Conservation (phyloP, 73 alveolate species). For the Stentor roeselii region DNA sequence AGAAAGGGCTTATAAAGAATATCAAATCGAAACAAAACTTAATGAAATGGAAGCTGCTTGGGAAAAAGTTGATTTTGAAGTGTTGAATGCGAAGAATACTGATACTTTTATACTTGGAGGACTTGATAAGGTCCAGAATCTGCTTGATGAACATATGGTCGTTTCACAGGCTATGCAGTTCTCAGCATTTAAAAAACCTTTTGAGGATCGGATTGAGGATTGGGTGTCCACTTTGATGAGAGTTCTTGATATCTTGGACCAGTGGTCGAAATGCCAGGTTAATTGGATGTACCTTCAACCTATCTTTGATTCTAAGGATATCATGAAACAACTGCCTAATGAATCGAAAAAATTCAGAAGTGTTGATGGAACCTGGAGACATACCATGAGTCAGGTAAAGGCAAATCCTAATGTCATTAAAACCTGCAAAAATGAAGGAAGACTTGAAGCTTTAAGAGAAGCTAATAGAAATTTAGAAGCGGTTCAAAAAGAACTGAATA, state of each 20-base stretch:
- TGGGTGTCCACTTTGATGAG: constrained; percentile 96
- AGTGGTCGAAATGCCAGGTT: constrained; percentile 97
- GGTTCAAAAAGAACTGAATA: constrained; percentile 94
- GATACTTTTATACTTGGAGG: constrained; percentile 81
- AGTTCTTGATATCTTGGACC: constrained; percentile 98
- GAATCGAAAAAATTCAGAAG: constrained; percentile 98
- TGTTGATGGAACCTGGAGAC: constrained; percentile 99
- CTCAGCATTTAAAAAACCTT: constrained; percentile 98
- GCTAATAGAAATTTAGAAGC: constrained; percentile 97
- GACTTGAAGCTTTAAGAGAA: constrained; percentile 97
- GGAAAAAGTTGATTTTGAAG: constrained; percentile 73
- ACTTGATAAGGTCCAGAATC: constrained; percentile 76
- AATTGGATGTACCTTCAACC: constrained; percentile 99
- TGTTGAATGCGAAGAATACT: constrained; percentile 65
- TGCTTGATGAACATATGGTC: constrained; percentile 97
- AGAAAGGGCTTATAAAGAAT: constrained; percentile 90
- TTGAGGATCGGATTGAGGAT: constrained; percentile 97
- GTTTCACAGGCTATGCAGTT: constrained; percentile 98
- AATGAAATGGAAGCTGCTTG: constrained; percentile 77
- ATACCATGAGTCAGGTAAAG: constrained; percentile 90
- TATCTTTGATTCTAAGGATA: constrained; percentile 99
- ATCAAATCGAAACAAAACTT: constrained; percentile 71
- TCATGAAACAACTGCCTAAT: constrained; percentile 99
- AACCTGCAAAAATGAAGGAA: constrained; percentile 92
- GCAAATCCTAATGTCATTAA: constrained; percentile 84